phyloP scores from a whole-genome alignment of 192 early-diverging fungal genomes.

The Podila epicladia region DNA sequence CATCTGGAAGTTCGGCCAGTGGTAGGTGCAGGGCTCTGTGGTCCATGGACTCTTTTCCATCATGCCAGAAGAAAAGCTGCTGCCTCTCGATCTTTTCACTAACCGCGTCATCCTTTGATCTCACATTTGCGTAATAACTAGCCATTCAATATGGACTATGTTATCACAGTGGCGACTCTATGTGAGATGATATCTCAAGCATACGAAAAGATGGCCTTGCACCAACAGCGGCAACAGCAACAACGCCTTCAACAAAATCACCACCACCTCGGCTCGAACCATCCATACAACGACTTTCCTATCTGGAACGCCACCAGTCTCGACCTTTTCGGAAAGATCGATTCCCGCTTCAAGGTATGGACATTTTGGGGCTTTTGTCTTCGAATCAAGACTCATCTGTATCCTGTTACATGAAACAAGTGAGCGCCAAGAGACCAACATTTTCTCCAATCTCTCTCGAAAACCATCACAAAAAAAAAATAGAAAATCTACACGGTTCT shows the following conservation, averaged over 20 bases:
- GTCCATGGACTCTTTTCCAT: background rate
- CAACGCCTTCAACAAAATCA: background rate
- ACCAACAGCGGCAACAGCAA: background rate
- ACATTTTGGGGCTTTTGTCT: background rate
- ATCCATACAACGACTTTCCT: background rate
- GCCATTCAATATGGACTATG: conserved; percentile 36
- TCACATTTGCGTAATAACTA: background rate
- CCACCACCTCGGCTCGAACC: background rate
- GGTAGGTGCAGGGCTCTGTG: conserved; percentile 3
- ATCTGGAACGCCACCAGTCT: background rate
- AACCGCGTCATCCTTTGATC: background rate
- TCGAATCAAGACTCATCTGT: no score
- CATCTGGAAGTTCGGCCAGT: conserved; percentile 15
- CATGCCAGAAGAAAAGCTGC: background rate
- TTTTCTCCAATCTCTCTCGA: no score
- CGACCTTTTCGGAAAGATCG: conserved; percentile 25
- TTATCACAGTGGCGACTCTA: conserved; percentile 25
- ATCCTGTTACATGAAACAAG: background rate
- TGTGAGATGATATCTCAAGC: conserved; percentile 20
- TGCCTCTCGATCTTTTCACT: background rate
- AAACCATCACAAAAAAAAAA: no score
- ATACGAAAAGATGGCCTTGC: conserved; percentile 9
- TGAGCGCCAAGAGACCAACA: background rate
- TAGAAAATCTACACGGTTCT: conserved; percentile 27
- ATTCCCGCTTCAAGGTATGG: conserved; percentile 35